Percentiles rank a stretch among this genome's conserved stretches.
phyloP scores from a whole-genome alignment of 2,329 filamentous ascomycete species.

The Simplicillium aogashimaense region DNA sequence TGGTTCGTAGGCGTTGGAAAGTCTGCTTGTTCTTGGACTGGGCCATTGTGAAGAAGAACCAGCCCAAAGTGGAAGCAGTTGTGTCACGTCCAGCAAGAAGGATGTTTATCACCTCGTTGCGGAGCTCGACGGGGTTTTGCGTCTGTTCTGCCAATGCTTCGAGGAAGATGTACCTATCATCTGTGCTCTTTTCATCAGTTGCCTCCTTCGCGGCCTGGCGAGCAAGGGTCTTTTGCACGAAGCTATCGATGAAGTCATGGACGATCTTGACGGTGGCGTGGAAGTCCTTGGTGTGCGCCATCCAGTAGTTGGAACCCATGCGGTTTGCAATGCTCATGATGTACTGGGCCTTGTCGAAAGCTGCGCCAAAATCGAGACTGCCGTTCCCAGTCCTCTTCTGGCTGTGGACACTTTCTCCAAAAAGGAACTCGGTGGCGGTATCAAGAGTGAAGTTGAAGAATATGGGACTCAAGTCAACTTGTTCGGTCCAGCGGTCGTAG shows the following conservation, averaged over 20 bases:
- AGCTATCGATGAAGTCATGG: conserved; percentile 58
- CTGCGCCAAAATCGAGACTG: conserved; percentile 17
- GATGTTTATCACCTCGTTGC: conserved; percentile 24
- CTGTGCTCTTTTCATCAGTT: conserved; percentile 1
- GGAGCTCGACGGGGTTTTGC: conserved; percentile 14
- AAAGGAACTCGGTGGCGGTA: conserved; percentile 45
- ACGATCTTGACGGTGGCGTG: conserved; percentile 53
- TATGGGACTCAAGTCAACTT: conserved; percentile 33
- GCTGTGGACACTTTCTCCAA: conserved; percentile 42
- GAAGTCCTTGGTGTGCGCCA: conserved; percentile 45
- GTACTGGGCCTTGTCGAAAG: conserved; percentile 26
- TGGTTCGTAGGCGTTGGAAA: conserved; percentile 30
- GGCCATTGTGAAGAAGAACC: conserved; percentile 33
- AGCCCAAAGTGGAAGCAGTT: conserved; percentile 39
- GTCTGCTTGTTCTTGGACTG: conserved; percentile 22
- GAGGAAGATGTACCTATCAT: conserved; percentile 20
- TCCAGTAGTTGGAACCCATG: conserved; percentile 31
- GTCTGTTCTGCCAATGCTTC: conserved; percentile 22
- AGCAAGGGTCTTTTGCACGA: conserved; percentile 42
- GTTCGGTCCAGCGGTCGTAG: conserved; percentile 17
- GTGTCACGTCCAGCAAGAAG: conserved; percentile 44
- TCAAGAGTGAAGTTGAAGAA: conserved; percentile 41
- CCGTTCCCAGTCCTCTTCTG: conserved; percentile 14
- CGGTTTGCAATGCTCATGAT: conserved; percentile 42
- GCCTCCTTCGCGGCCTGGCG: not conserved